Evolutionary conservation across 2,329 filamentous ascomycete species (phyloP), one percentile per base, ranked within the genome.

Genomic region (Pseudogymnoascus sp.): DNA sequence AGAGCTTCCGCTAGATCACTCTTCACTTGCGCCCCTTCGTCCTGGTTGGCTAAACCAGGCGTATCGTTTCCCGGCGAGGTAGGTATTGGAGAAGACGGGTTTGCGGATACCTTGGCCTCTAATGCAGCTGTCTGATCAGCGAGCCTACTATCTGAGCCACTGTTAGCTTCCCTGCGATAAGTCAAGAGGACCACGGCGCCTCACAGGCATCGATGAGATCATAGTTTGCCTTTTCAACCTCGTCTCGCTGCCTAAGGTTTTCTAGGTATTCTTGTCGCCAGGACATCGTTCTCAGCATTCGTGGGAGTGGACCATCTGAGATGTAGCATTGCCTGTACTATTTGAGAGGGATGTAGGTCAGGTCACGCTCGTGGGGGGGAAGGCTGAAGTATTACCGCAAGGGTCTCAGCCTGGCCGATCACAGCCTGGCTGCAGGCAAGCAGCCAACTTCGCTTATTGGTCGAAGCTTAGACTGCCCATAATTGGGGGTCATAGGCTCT

Each of bases 201-300:
- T 68, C 73, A 96, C 92, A 96, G 65, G 90, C 87, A 72, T 91
- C 82, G 70, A 96, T 89, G 65, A 95, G 82, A 60, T 86, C 82
- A 63, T 79, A 77, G 68, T 86, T 84, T 63, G 79, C 80, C 70
- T 84, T 81, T 71, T 91, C 88, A 65, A 85, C 82, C 70, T 85
- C 82, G 69, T 91, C 90, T 66, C 86, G 81, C 69, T 88, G 86
- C 68, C 85, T 82, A 67, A 97, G 80, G 66, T 88, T 88, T 65
- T 84, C 80, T 65, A 90, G 80, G 74, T 96, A 97, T 70, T 95
- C 89, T 67, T 90, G 86, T 71, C 87, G 84, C 90, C 92, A 95
- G 29, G 70, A 68, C 67, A 68, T 60, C 70, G 71, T 71, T 59
- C 61, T 68, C 21, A 27, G 33, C 63, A 60, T 51, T 66, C 6